Conservation (phyloP, 2,329 filamentous ascomycete species). For the Trichoderma hamatum region DNA sequence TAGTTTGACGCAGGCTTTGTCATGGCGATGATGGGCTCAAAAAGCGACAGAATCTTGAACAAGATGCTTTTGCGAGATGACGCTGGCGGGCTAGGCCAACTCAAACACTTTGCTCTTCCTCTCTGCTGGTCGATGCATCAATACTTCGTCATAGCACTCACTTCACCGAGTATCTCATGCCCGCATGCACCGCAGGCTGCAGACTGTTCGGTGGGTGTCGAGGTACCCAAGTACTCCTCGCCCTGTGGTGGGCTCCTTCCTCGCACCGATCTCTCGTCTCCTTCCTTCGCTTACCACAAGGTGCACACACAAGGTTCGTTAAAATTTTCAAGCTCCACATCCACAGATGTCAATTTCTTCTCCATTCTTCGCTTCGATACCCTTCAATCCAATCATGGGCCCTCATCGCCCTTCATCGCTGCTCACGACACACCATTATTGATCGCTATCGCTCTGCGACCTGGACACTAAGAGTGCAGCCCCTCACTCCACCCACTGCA, state of each 20-base stretch:
- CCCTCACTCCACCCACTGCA: constrained; percentile 11
- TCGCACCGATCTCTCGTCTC: not conserved
- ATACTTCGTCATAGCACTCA: not conserved
- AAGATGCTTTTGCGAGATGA: not conserved
- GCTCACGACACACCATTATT: not conserved
- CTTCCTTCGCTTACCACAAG: constrained; percentile 1
- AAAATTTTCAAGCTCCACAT: not conserved
- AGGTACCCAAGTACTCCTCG: not conserved
- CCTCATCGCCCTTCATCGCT: not conserved
- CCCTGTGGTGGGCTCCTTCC: constrained; percentile 5
- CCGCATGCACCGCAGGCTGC: not conserved
- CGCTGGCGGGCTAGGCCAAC: not conserved
- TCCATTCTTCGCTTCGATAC: not conserved
- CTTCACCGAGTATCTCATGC: not conserved
- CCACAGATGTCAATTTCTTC: not conserved
- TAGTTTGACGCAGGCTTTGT: not conserved
- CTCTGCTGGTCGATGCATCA: not conserved
- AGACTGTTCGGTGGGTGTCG: not conserved
- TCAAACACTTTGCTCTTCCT: not conserved
- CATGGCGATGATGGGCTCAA: constrained; percentile 7
- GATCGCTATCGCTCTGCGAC: not conserved
- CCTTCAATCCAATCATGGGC: not conserved
- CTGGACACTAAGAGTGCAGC: constrained; percentile 1
- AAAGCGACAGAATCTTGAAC: not conserved
- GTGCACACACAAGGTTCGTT: not conserved